These are phyloP conservation scores for Heritiera littoralis DNA, from an alignment of 345 rosid species.

Conservation along the genomic window DNA sequence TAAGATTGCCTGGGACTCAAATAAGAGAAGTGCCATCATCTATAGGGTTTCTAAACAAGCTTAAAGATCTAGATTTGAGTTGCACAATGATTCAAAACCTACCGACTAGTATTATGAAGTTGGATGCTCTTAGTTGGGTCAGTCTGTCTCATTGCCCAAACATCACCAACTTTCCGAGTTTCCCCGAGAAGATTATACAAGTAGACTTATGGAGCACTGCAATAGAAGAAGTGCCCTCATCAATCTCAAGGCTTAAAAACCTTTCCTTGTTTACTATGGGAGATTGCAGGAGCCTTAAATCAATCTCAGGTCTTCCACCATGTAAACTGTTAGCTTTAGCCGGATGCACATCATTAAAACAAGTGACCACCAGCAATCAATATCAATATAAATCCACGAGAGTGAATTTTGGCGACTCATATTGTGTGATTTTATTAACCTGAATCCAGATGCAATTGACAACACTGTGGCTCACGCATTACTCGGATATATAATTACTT, in stretches of 20 bases:
- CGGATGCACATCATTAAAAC: not conserved
- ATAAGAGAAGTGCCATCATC: not conserved
- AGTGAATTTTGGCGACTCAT: no score
- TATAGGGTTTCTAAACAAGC: not conserved
- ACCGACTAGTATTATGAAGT: not conserved
- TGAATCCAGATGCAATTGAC: not conserved
- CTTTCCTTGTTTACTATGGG: not conserved
- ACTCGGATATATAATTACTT: not conserved
- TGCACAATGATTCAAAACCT: not conserved
- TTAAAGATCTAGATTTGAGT: not conserved
- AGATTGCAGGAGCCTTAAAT: not conserved
- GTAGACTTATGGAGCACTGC: not conserved
- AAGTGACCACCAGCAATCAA: not conserved
- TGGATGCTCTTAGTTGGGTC: not conserved
- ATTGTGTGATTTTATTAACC: not conserved
- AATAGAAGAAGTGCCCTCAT: not conserved
- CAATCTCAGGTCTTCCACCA: not conserved
- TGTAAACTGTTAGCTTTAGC: no score
- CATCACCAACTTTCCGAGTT: not conserved
- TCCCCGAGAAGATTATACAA: not conserved
- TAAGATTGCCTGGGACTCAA: not conserved
- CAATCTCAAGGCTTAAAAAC: not conserved
- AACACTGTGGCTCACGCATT: not conserved
- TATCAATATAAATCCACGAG: not conserved
- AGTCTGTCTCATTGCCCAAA: not conserved